Evolutionary conservation across 495 filamentous ascomycete genomes (phyloP).

Genomic region (Pseudoneurospora amorphoporcata): DNA sequence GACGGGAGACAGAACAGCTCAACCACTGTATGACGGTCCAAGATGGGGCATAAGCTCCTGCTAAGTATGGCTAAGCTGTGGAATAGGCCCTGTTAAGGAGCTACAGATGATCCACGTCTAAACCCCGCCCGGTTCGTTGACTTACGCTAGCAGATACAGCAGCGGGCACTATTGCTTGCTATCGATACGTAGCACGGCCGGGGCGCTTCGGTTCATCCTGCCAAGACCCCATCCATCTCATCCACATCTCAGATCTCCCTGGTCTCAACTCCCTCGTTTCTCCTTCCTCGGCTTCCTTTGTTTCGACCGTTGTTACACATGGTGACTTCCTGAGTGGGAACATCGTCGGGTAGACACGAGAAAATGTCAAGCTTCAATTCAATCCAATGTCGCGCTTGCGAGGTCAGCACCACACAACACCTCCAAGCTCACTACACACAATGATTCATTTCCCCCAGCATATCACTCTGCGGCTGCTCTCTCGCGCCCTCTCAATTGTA

Average conservation of each 20-base stretch:
- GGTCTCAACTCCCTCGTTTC: not conserved
- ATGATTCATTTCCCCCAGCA: not conserved
- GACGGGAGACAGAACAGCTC: not conserved
- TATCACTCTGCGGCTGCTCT: too few species aligned
- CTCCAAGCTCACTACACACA: not conserved
- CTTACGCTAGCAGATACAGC: not conserved
- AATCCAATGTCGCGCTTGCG: not conserved
- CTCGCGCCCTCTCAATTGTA: too few species aligned
- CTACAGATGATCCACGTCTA: not conserved
- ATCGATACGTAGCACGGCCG: not conserved
- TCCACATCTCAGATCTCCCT: not conserved
- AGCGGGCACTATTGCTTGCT: not conserved
- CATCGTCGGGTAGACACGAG: not conserved
- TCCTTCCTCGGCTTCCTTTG: not conserved
- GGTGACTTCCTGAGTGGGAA: not conserved
- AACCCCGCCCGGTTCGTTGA: not conserved
- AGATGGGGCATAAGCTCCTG: not conserved
- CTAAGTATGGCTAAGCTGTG: not conserved
- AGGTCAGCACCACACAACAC: not conserved
- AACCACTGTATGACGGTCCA: not conserved
- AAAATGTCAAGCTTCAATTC: not conserved
- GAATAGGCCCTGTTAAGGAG: not conserved
- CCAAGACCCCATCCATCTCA: not conserved
- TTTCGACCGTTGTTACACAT: not conserved
- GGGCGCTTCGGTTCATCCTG: not conserved